Evolutionary conservation across 2,329 filamentous ascomycete genomes (phyloP), one percentile per base, ranked within the genome.

Genomic region (Aspergillus quadricinctus): DNA sequence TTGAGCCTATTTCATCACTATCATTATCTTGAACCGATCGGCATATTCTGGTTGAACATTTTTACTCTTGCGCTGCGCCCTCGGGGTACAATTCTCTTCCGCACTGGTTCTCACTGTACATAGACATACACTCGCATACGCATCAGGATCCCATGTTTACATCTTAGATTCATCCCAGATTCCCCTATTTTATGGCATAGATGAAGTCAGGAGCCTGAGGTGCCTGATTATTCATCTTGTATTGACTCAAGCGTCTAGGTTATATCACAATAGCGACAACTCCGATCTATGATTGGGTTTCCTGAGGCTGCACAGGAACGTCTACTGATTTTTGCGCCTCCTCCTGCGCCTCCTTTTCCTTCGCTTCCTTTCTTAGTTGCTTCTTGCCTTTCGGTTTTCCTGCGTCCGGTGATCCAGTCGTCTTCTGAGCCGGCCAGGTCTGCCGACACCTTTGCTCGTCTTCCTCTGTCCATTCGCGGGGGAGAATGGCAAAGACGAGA

Each of bases 401-500:
- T 4, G 61, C 59, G n/a, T 63, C 61, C 21, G 57, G 57, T 17
- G 65, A 61, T 4, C 60, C 62, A 11, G 59, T 62, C 4, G 84
- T 78, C 65, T 81, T 78, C 62, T 83, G 84, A 19, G 84, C 83
- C 0, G 86, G 85, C 83, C 86, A 91, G 60, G 81, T 83, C 52
- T 81, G 78, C 61, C 82, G 76, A 51, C 87, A 86, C 29, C 81
- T 81, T 31, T 81, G 82, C 75, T 99, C 94, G 62, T 96, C 90
- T 58, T 88, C 89, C 37, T 85, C 87, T 0, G 80, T 87, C 94
- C 94, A 99, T 60, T 89, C 87, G 46, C 86, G 81, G n/a, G 94
- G 93, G 58, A 99, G 75, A 3, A 94, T 79, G 0, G 94, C 94
- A 77, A 99, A 99, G 4, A 95, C 89, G 4, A 99, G 82, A 72